A percentile compares a stretch with the other conserved stretches of the same genome.
Evolutionary conservation across 1,284 basidiomycete genomes (phyloP).

Genomic region (Moesziomyces parantarcticus): DNA sequence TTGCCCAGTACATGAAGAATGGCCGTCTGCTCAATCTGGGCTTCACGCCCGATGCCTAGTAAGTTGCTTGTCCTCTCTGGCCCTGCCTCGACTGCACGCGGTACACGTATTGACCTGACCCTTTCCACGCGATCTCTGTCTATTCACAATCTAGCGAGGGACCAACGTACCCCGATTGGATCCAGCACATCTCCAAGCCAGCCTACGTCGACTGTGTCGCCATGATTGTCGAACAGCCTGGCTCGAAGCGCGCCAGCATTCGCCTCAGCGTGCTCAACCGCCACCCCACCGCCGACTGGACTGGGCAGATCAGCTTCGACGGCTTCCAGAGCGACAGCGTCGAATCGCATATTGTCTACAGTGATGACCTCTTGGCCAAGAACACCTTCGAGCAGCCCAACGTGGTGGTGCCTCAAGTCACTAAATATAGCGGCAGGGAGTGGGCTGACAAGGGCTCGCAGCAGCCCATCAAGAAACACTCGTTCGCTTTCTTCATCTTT

Average conservation of each 20-base stretch:
- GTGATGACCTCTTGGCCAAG: constrained; percentile 36
- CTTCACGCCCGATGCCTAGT: constrained; percentile 68
- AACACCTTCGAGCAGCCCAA: constrained; percentile 47
- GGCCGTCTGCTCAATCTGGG: constrained; percentile 70
- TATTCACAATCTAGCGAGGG: constrained; percentile 58
- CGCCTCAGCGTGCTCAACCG: constrained; percentile 73
- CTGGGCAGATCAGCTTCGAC: constrained; percentile 24
- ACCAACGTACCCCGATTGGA: constrained; percentile 72
- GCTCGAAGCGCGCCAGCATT: constrained; percentile 65
- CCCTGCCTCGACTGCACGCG: too few relatives aligned
- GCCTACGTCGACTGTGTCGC: constrained; percentile 72
- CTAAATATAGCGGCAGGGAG: constrained; percentile 23
- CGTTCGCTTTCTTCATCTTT: constrained; percentile 42
- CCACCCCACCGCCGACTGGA: constrained; percentile 59
- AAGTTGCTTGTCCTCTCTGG: background rate
- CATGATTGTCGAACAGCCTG: constrained; percentile 67
- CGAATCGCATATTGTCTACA: constrained; percentile 33
- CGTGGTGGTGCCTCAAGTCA: constrained; percentile 27
- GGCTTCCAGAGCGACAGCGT: constrained; percentile 37
- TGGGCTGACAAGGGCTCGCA: constrained; percentile 14
- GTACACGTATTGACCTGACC: background rate
- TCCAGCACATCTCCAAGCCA: constrained; percentile 67
- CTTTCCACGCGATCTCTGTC: background rate
- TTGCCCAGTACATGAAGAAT: constrained; percentile 73
- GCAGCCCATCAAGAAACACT: constrained; percentile 31